These are phyloP conservation scores for Peronospora farinosa DNA, from an alignment of 352 stramenopile genomes.

Conservation along the genomic window DNA sequence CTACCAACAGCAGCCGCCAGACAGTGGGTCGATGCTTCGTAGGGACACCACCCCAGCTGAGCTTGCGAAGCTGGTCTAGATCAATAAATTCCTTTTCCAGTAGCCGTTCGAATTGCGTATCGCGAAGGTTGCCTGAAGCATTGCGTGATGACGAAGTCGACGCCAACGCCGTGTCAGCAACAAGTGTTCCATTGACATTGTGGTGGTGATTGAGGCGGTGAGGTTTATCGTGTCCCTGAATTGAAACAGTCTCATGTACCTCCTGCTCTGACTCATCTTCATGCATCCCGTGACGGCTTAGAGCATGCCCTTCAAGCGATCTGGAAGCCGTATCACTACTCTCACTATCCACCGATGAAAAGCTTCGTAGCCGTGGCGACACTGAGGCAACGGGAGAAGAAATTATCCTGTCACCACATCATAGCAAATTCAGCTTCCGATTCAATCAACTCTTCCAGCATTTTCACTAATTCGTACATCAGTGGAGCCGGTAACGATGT, in stretches of 20 bases:
- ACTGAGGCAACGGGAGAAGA: conserved; percentile 26
- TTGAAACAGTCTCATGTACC: neutral
- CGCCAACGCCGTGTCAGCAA: conserved; percentile 1
- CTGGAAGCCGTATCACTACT: conserved; percentile 23
- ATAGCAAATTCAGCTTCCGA: neutral
- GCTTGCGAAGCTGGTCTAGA: conserved; percentile 81
- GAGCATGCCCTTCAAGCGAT: conserved; percentile 18
- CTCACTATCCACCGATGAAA: conserved; percentile 22
- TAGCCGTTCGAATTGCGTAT: conserved; percentile 63
- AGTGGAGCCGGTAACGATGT: conserved; percentile 50
- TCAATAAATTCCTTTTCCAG: conserved; percentile 80
- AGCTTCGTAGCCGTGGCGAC: conserved; percentile 16
- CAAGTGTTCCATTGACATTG: conserved; percentile 8
- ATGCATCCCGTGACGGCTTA: conserved; percentile 18
- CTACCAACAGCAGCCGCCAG: conserved; percentile 95
- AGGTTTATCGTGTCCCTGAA: conserved; percentile 4
- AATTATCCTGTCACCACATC: conserved; percentile 27
- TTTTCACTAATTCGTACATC: conserved; percentile 21
- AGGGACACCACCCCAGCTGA: conserved; percentile 91
- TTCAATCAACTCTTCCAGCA: neutral
- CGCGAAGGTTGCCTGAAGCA: conserved; percentile 59
- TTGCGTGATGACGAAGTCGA: conserved; percentile 40
- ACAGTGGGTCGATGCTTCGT: conserved; percentile 75
- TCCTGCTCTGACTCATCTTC: conserved; percentile 26
- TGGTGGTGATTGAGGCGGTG: conserved; percentile 2